Evolutionary conservation across 352 stramenopile species (phyloP).

Genomic region (Peronospora farinosa): DNA sequence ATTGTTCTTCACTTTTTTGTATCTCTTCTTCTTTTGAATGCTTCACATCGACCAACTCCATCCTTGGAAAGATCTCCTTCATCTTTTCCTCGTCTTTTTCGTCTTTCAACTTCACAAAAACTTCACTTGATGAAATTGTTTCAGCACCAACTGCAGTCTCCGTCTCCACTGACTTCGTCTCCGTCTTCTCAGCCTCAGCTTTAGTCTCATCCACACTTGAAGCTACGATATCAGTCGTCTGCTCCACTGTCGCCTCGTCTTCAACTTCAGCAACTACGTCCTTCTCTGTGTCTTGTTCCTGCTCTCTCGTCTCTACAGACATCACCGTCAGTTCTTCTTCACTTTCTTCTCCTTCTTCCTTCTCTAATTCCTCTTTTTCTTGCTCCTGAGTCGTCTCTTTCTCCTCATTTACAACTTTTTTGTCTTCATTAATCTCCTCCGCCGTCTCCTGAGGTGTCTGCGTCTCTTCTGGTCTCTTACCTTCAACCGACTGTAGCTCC

Average conservation of each 20-base stretch:
- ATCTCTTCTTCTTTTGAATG: constrained; percentile 1
- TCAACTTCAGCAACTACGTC: not conserved
- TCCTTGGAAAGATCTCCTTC: not conserved
- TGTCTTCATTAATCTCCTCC: constrained; percentile 2
- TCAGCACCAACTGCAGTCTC: constrained; percentile 5
- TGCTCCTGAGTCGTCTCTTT: not conserved
- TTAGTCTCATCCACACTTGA: not conserved
- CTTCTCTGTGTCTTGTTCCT: not conserved
- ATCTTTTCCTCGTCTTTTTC: not conserved
- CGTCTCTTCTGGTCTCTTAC: constrained; percentile 2
- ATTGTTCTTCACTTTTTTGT: constrained; percentile 4
- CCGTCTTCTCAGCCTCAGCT: not conserved
- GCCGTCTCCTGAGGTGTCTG: constrained; percentile 2
- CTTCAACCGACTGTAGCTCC: constrained; percentile 6
- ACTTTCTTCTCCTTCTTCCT: not conserved
- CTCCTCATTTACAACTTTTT: not conserved
- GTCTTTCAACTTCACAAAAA: not conserved
- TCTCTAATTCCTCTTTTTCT: constrained; percentile 1
- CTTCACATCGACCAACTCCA: constrained; percentile 1
- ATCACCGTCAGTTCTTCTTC: not conserved
- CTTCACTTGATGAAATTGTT: not conserved
- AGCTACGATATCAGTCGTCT: not conserved
- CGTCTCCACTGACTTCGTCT: constrained; percentile 5
- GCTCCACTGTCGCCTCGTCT: not conserved
- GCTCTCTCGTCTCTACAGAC: not conserved